phyloP scores from a whole-genome alignment of 2,329 filamentous ascomycete genomes.

The Daldinia eschscholtzii region DNA sequence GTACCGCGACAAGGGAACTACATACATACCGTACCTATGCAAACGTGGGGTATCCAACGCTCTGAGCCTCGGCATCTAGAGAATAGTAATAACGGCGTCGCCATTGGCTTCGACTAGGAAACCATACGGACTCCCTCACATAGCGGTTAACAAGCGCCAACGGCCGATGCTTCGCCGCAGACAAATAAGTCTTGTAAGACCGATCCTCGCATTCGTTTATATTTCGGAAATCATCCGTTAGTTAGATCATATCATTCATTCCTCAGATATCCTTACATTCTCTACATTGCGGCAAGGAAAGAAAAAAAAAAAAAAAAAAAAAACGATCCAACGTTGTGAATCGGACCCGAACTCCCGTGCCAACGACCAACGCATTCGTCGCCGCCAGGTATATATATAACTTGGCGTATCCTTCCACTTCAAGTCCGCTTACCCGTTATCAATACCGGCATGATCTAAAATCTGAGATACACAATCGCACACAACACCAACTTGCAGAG shows the following conservation, averaged over 20 bases:
- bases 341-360: not conserved
- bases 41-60: not conserved
- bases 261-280: not conserved
- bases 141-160: not conserved
- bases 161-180: not conserved
- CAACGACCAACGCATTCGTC: not conserved
- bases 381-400: not conserved
- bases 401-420: not conserved
- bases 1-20: not conserved
- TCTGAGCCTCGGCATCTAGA: not conserved
- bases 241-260: not conserved
- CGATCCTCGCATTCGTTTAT: constrained; percentile 2
- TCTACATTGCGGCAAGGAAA: not conserved
- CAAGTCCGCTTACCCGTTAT: not conserved
- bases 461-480: not conserved
- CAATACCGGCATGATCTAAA: not conserved
- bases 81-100: not conserved
- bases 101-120: not conserved
- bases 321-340: not conserved
- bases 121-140: not conserved
- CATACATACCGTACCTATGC: not conserved
- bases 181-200: not conserved
- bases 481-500: not conserved
- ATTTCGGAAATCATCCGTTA: too few relatives aligned
- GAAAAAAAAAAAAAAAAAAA: not conserved